Percentiles rank a stretch among this genome's conserved stretches.
Conservation (phyloP, 2,329 filamentous ascomycete species). For the Ophiostoma pallidulum region DNA sequence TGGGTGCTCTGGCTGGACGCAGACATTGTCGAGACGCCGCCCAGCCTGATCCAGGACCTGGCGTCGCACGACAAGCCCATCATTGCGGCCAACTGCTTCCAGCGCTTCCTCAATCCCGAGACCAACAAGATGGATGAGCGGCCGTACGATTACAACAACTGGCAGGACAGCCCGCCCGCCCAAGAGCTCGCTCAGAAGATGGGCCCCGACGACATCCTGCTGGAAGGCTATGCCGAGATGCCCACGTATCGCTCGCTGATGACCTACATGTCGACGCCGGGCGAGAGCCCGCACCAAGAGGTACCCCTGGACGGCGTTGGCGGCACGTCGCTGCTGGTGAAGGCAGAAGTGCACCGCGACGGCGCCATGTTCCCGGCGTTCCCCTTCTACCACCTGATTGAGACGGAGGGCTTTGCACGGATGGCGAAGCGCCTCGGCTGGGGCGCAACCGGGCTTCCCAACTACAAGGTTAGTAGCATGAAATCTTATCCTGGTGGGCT, state of each 20-base stretch:
- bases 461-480: slow-evolving; percentile 85
- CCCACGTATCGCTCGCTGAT: slow-evolving; percentile 86
- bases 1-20: slow-evolving; percentile 97
- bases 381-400: slow-evolving; percentile 90
- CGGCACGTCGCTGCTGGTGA: slow-evolving; percentile 84
- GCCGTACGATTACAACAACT: slow-evolving; percentile 95
- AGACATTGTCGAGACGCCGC: slow-evolving; percentile 83
- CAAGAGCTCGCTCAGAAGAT: slow-evolving; percentile 66
- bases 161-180: slow-evolving; percentile 81
- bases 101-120: slow-evolving; percentile 64
- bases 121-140: slow-evolving; percentile 64
- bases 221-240: slow-evolving; percentile 91
- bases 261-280: slow-evolving; percentile 63
- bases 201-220: slow-evolving; percentile 82
- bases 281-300: slow-evolving; percentile 49
- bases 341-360: slow-evolving; percentile 92
- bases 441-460: slow-evolving; percentile 78
- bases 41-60: slow-evolving; percentile 80
- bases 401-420: slow-evolving; percentile 96
- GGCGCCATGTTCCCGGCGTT: slow-evolving; percentile 98
- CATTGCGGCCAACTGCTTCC: slow-evolving; percentile 92
- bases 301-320: slow-evolving; percentile 86
- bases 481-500: too few relatives aligned
- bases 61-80: slow-evolving; percentile 81
- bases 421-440: slow-evolving; percentile 89